Conservation (phyloP, 148 eudicot species). For the Chenopodium album region DNA sequence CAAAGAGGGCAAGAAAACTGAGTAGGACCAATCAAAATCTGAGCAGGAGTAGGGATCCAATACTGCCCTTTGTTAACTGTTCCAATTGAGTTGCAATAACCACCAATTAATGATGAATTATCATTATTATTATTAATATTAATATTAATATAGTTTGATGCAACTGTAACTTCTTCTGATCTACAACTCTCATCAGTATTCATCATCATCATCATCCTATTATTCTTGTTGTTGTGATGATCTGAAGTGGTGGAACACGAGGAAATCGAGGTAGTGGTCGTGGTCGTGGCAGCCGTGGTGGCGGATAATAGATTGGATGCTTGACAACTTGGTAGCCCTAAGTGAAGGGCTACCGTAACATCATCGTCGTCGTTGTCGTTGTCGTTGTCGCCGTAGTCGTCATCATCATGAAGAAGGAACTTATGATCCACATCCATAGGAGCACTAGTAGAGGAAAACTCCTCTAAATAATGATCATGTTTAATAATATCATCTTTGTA, state of each 20-base stretch:
- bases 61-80: constrained; percentile 71
- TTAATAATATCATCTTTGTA: constrained; percentile 2
- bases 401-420: constrained; percentile 1
- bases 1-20: constrained; percentile 95
- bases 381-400: neutral
- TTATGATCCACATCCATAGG: constrained; percentile 36
- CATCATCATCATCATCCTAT: constrained; percentile 22
- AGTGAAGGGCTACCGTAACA: constrained; percentile 45
- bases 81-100: constrained; percentile 24
- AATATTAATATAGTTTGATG: constrained; percentile 24
- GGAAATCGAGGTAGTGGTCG: constrained; percentile 11
- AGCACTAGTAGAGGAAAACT: constrained; percentile 30
- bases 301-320: constrained; percentile 31
- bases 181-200: constrained; percentile 16
- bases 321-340: constrained; percentile 50
- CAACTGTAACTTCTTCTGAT: constrained; percentile 40
- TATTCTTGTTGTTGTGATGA: constrained; percentile 13
- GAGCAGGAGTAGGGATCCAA: constrained; percentile 96
- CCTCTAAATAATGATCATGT: neutral
- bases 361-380: constrained; percentile 28
- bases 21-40: constrained; percentile 85
- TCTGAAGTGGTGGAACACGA: constrained; percentile 31
- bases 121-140: constrained; percentile 4
- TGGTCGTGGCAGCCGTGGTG: neutral
- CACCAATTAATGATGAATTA: constrained; percentile 24